Evolutionary conservation across 2,329 filamentous ascomycete genomes (phyloP).

Genomic region (Neopestalotiopsis sp.): DNA sequence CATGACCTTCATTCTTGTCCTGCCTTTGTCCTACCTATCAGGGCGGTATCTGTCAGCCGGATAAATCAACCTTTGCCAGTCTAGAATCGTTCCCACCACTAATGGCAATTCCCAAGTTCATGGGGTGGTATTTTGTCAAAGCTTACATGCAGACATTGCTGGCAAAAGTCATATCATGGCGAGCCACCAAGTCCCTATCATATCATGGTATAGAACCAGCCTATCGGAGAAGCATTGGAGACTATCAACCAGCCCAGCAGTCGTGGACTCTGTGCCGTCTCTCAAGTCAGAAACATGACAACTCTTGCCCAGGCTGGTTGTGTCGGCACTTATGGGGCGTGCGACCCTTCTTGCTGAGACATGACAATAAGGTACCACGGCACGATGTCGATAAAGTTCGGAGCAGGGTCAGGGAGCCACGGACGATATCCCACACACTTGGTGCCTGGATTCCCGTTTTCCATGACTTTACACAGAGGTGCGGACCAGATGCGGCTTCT

Average conservation of each 20-base stretch:
- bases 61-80: neutral
- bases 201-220: neutral
- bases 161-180: neutral
- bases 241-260: neutral
- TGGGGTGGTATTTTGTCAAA: conserved; percentile 1
- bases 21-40: neutral
- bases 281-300: neutral
- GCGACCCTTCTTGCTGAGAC: neutral
- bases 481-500: neutral
- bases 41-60: neutral
- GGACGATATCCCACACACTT: neutral
- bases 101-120: neutral
- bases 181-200: neutral
- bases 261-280: neutral
- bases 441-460: neutral
- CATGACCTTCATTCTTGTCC: neutral
- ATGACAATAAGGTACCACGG: neutral
- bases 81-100: neutral
- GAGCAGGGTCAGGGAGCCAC: neutral
- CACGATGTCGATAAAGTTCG: neutral
- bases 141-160: conserved; percentile 1
- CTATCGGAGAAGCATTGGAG: neutral
- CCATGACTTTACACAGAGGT: neutral
- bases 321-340: neutral
- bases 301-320: neutral